A percentile compares a stretch with the other conserved stretches of the same genome.
These are phyloP conservation scores for Ceratocystis cacaofunesta DNA, from an alignment of 2,329 filamentous ascomycete genomes.

Conservation along the genomic window DNA sequence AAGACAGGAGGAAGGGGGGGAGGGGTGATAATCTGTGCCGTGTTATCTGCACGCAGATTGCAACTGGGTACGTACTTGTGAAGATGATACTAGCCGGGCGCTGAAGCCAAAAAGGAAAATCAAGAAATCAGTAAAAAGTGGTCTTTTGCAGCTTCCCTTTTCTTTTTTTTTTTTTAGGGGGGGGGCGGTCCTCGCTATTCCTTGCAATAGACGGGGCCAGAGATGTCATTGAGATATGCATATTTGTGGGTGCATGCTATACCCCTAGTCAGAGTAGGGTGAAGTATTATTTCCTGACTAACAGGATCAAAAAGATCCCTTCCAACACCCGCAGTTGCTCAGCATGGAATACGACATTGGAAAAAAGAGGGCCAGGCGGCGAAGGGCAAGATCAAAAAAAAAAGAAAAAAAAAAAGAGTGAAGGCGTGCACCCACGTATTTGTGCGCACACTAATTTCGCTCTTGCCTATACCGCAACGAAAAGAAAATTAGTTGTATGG, in stretches of 20 bases:
- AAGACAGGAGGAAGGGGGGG: background rate
- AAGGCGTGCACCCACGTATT: too few relatives aligned
- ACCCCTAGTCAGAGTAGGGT: background rate
- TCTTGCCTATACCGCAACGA: too few relatives aligned
- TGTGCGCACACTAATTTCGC: too few relatives aligned
- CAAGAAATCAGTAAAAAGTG: background rate
- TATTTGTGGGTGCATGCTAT: slow-evolving; percentile 10
- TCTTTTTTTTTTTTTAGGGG: background rate
- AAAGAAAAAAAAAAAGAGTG: background rate
- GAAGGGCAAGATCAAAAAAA: background rate
- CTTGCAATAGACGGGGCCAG: background rate
- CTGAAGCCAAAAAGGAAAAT: too few relatives aligned
- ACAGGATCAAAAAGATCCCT: slow-evolving; percentile 5
- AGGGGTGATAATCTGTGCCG: background rate
- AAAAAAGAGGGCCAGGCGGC: background rate
- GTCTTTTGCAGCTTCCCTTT: background rate
- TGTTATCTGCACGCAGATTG: too few relatives aligned
- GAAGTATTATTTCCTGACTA: slow-evolving; percentile 1
- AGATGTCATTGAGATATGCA: slow-evolving; percentile 9
- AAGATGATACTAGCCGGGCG: too few relatives aligned
- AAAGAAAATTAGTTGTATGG: too few relatives aligned
- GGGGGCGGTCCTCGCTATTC: background rate
- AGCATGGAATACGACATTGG: background rate
- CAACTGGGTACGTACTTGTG: too few relatives aligned
- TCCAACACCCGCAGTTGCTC: background rate